Evolutionary conservation across 108 stramenopile genomes (phyloP).

Genomic region (Cyclotella atomus): DNA sequence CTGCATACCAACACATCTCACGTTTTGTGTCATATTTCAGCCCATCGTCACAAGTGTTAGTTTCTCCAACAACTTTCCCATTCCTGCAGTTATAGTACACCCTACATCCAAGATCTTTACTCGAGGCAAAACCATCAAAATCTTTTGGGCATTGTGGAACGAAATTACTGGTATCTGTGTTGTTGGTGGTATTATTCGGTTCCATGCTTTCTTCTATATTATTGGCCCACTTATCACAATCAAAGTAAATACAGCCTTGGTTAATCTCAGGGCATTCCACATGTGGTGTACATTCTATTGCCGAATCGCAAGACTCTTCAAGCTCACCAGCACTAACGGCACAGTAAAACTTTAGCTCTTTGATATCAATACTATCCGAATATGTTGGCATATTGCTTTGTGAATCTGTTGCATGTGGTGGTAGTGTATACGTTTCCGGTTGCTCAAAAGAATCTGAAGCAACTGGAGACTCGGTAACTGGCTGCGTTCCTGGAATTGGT

Average conservation of each 20-base stretch:
- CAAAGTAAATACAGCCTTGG: slow-evolving; percentile 2
- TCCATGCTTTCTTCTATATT: not conserved
- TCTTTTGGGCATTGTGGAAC: not conserved
- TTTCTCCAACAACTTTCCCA: not conserved
- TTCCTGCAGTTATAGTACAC: not conserved
- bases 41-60: not conserved
- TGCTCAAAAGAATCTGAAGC: not conserved
- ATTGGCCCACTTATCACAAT: not conserved
- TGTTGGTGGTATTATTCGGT: too few species aligned
- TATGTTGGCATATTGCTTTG: not conserved
- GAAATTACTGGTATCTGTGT: not conserved
- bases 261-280: not conserved
- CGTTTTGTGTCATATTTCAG: not conserved
- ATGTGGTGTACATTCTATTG: not conserved
- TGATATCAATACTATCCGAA: not conserved
- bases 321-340: not conserved
- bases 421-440: not conserved
- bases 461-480: not conserved
- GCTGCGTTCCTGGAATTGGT: not conserved
- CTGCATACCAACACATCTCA: not conserved
- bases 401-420: not conserved
- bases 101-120: not conserved
- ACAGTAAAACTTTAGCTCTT: slow-evolving; percentile 6
- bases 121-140: not conserved
- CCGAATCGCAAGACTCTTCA: not conserved